Evolutionary conservation across 2,329 filamentous ascomycete genomes (phyloP).

Genomic region (Epichloe bromicola): DNA sequence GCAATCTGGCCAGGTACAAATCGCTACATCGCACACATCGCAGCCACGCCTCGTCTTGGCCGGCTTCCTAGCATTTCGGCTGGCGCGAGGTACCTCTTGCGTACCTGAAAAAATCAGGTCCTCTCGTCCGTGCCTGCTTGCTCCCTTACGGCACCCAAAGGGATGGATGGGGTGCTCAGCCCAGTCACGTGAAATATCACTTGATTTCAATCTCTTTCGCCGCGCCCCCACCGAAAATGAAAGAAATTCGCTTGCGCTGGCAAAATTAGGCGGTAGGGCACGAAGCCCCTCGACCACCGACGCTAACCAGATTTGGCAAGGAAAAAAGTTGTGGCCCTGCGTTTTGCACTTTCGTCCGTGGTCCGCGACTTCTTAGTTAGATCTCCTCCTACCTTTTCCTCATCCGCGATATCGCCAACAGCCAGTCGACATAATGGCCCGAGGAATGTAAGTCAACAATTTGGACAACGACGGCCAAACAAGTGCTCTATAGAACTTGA

Average conservation of each 20-base stretch:
- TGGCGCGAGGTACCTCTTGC: too few relatives aligned
- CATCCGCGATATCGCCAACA: slow-evolving; percentile 25
- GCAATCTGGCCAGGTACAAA: too few relatives aligned
- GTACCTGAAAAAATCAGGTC: too few relatives aligned
- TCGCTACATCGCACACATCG: too few relatives aligned
- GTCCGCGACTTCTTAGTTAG: slow-evolving; percentile 12
- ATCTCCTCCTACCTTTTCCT: slow-evolving; percentile 15
- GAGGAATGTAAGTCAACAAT: slow-evolving; percentile 42
- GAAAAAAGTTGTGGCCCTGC: slow-evolving; percentile 19
- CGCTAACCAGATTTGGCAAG: slow-evolving; percentile 10
- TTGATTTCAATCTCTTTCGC: not conserved
- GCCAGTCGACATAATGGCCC: slow-evolving; percentile 44
- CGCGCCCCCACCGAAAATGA: not conserved
- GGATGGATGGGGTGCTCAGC: not conserved
- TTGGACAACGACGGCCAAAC: not conserved
- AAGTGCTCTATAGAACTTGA: too few relatives aligned
- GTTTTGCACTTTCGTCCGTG: slow-evolving; percentile 12
- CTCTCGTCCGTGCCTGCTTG: too few relatives aligned
- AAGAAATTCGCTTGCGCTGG: slow-evolving; percentile 1
- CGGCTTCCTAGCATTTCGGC: too few relatives aligned
- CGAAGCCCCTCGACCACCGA: slow-evolving; percentile 17
- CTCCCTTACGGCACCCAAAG: too few relatives aligned
- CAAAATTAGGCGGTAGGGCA: slow-evolving; percentile 19
- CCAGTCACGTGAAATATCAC: slow-evolving; percentile 5
- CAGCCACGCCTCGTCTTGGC: too few relatives aligned